Percentiles rank a stretch among this genome's conserved stretches.
Evolutionary conservation across 1,284 basidiomycete genomes (phyloP).

Genomic region (Spongiforma sp.): DNA sequence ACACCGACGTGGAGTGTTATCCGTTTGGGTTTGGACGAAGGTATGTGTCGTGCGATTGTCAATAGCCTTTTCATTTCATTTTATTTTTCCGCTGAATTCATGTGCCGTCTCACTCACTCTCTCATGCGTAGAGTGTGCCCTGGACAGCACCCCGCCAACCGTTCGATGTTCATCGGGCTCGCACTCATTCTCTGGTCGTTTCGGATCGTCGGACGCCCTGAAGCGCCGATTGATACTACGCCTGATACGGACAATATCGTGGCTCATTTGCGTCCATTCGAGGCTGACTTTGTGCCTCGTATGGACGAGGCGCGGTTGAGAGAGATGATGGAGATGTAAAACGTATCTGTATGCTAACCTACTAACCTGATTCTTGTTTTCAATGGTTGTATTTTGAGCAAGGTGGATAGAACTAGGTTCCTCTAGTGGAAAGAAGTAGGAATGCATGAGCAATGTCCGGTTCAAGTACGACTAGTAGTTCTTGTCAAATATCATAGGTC

Average conservation of each 20-base stretch:
- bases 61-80: too few relatives aligned
- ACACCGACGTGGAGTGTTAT: conserved; percentile 37
- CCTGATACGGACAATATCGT: conserved; percentile 16
- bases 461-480: too few relatives aligned
- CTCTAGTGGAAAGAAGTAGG: too few relatives aligned
- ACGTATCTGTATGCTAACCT: too few relatives aligned
- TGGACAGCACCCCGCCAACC: conserved; percentile 28
- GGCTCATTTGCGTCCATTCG: conserved; percentile 14
- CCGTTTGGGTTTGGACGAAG: conserved; percentile 44
- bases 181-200: conserved; percentile 32
- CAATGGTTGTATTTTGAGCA: too few relatives aligned
- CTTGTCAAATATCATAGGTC: too few relatives aligned
- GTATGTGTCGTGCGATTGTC: conserved; percentile 29
- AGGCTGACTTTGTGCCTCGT: conserved; percentile 23
- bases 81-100: background rate
- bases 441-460: too few relatives aligned
- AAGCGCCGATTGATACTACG: conserved; percentile 21
- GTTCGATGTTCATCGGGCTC: conserved; percentile 25
- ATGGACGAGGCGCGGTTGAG: conserved; percentile 31
- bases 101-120: conserved; percentile 6
- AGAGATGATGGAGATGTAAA: conserved; percentile 35
- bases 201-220: conserved; percentile 18
- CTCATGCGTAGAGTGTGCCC: conserved; percentile 25
- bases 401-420: too few relatives aligned
- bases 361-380: too few relatives aligned